Conservation (phyloP, 441 rosid genomes). For the Brassica hybrid region DNA sequence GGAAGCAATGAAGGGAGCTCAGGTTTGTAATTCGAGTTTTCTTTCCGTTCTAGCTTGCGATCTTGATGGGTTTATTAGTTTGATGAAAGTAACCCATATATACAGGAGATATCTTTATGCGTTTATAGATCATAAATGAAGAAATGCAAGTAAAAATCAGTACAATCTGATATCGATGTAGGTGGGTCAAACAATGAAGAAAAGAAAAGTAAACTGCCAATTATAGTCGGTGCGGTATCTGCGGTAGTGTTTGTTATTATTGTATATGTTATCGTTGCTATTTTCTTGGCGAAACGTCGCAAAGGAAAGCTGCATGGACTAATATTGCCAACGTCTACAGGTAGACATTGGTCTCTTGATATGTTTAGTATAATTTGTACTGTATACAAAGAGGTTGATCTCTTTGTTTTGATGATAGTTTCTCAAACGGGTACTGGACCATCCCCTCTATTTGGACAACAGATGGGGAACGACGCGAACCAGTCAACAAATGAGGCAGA, state of each 20-base stretch:
- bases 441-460: background rate
- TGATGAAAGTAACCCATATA: background rate
- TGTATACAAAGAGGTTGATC: background rate
- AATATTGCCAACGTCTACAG: constrained; percentile 7
- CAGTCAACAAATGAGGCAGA: background rate
- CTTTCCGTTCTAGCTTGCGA: background rate
- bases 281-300: constrained; percentile 16
- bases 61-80: constrained; percentile 1
- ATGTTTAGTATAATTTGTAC: background rate
- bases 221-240: constrained; percentile 19
- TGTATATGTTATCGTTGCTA: background rate
- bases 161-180: background rate
- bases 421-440: background rate
- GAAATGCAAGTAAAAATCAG: background rate
- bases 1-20: constrained; percentile 20
- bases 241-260: background rate
- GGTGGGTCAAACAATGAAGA: constrained; percentile 21
- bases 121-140: background rate
- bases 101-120: background rate
- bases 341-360: background rate
- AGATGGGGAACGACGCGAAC: background rate
- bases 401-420: background rate
- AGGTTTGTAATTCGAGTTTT: constrained; percentile 7
- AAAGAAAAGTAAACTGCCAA: constrained; percentile 24
- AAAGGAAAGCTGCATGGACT: background rate